Conservation (phyloP, 2,329 filamentous ascomycete species). For the Drechslerella dactyloides region DNA sequence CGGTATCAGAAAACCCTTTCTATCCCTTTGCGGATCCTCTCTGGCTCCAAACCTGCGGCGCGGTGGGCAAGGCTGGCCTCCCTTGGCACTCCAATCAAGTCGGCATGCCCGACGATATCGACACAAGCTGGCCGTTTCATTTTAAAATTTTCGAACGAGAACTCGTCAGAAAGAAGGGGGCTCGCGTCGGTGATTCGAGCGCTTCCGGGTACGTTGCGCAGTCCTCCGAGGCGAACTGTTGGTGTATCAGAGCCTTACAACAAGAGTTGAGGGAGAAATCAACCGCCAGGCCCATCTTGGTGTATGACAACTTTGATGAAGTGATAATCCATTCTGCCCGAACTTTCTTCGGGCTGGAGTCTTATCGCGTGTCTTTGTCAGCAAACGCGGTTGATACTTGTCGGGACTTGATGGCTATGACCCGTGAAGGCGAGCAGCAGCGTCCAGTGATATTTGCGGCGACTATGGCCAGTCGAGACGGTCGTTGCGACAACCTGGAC, state of each 20-base stretch:
- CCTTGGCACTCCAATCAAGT: constrained; percentile 40
- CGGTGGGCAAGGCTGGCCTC: constrained; percentile 12
- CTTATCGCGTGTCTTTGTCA: constrained; percentile 7
- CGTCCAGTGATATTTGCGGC: constrained; percentile 34
- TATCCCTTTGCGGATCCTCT: constrained; percentile 19
- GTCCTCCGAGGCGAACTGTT: constrained; percentile 25
- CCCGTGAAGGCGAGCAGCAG: neutral
- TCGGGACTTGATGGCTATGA: neutral
- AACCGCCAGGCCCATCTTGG: neutral
- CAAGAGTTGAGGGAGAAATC: constrained; percentile 20
- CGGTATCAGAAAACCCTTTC: constrained; percentile 6
- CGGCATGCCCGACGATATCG: constrained; percentile 26
- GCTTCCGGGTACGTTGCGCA: constrained; percentile 19
- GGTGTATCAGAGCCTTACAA: constrained; percentile 32
- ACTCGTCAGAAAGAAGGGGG: constrained; percentile 14
- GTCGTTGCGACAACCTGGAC: constrained; percentile 15
- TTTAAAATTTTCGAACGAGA: constrained; percentile 26
- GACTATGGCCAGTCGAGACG: constrained; percentile 1
- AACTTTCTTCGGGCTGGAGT: constrained; percentile 20
- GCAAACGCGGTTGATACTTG: neutral
- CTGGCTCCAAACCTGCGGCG: constrained; percentile 16
- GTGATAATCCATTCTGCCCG: constrained; percentile 1
- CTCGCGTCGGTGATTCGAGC: constrained; percentile 14
- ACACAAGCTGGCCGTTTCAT: constrained; percentile 34
- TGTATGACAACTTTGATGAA: constrained; percentile 31